Evolutionary conservation across 371 early-diverging fungal genomes (phyloP).

Genomic region (Haplosporangium sp.): DNA sequence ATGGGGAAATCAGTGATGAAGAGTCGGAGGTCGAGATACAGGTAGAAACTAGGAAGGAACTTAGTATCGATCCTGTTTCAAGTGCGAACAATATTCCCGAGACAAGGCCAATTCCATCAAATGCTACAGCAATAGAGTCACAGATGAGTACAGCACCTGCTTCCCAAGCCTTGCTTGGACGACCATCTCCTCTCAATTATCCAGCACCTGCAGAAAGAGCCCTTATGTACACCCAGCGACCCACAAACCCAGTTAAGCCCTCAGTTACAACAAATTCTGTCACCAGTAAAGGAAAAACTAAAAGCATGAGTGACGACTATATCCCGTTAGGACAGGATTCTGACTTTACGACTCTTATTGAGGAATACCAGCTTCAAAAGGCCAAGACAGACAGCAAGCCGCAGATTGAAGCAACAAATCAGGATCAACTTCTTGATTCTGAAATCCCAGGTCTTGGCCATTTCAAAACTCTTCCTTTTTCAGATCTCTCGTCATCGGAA

Average conservation of each 20-base stretch:
- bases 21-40: not conserved
- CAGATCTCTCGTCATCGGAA: constrained; percentile 3
- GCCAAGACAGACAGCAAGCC: constrained; percentile 14
- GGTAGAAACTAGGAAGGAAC: not conserved
- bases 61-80: not conserved
- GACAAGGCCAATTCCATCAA: not conserved
- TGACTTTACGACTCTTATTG: constrained; percentile 30
- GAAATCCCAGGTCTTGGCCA: constrained; percentile 44
- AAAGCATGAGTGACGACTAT: not conserved
- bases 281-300: constrained; percentile 4
- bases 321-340: not conserved
- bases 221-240: not conserved
- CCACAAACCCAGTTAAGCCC: not conserved
- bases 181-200: not conserved
- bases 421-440: not conserved
- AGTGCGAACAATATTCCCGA: not conserved
- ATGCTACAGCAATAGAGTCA: not conserved
- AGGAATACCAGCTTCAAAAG: constrained; percentile 32
- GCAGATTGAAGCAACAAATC: not conserved
- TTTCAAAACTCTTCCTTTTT: not conserved
- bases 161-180: not conserved
- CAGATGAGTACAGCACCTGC: not conserved
- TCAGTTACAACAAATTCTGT: not conserved
- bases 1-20: constrained; percentile 49
- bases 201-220: not conserved